phyloP scores from a whole-genome alignment of 2,329 filamentous ascomycete species.

The Phyllosticta citriasiana region DNA sequence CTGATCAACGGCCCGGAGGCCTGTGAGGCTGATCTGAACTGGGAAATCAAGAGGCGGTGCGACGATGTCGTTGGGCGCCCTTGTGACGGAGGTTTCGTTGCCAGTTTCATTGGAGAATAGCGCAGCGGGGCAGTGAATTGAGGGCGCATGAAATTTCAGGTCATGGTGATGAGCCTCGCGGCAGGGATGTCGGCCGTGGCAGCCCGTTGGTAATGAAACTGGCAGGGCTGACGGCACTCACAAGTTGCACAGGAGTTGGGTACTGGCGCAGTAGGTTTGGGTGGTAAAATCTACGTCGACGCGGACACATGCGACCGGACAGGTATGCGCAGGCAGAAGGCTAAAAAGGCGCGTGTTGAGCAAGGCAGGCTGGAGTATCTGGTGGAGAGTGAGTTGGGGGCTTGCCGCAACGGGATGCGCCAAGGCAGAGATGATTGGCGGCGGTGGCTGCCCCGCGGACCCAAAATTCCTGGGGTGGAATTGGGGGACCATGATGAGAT shows the following conservation, averaged over 20 bases:
- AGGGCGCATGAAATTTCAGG: neutral
- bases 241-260: neutral
- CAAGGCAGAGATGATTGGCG: neutral
- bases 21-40: neutral
- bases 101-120: neutral
- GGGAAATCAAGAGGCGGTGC: neutral
- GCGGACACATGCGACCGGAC: neutral
- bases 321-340: neutral
- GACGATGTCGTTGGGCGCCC: neutral
- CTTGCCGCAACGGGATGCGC: neutral
- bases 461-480: neutral
- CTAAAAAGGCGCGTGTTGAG: neutral
- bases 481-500: neutral
- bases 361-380: neutral
- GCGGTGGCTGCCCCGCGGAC: neutral
- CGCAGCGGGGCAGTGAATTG: neutral
- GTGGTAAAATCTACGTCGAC: neutral
- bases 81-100: neutral
- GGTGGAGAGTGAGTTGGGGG: neutral
- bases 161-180: neutral
- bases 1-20: neutral
- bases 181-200: neutral
- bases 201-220: neutral
- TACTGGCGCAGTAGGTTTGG: neutral
- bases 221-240: neutral